Conservation (phyloP, 176 grass and related monocot genomes). For the Rhipidocladum racemiflorum region DNA sequence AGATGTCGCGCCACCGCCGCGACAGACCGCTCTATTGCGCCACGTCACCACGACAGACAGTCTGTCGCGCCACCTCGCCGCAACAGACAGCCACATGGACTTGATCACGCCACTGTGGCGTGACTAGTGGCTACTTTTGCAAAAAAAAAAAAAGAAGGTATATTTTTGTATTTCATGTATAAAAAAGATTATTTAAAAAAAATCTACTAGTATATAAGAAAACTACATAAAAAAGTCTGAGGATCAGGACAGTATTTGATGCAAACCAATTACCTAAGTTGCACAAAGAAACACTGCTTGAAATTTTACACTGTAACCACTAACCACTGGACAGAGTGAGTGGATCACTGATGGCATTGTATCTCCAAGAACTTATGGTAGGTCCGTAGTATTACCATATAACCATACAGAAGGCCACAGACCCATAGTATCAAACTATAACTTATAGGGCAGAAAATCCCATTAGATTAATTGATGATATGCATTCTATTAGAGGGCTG, state of each 20-base stretch:
- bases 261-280: conserved; percentile 8
- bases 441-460: neutral
- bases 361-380: conserved; percentile 1
- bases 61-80: no score
- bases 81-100: no score
- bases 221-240: neutral
- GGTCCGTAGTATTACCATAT: neutral
- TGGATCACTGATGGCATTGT: neutral
- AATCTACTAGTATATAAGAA: neutral
- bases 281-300: neutral
- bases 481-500: neutral
- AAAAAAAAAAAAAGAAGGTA: no score
- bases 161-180: no score
- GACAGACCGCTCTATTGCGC: no score
- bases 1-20: no score
- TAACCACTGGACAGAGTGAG: neutral
- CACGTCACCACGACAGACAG: no score
- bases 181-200: no score
- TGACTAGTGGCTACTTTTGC: no score
- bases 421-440: neutral
- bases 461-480: conserved; percentile 2
- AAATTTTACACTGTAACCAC: conserved; percentile 4
- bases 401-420: neutral
- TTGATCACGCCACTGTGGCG: no score
- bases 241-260: neutral